Evolutionary conservation across 176 grass and related monocot genomes (phyloP).

Genomic region (Cocos nucifera): DNA sequence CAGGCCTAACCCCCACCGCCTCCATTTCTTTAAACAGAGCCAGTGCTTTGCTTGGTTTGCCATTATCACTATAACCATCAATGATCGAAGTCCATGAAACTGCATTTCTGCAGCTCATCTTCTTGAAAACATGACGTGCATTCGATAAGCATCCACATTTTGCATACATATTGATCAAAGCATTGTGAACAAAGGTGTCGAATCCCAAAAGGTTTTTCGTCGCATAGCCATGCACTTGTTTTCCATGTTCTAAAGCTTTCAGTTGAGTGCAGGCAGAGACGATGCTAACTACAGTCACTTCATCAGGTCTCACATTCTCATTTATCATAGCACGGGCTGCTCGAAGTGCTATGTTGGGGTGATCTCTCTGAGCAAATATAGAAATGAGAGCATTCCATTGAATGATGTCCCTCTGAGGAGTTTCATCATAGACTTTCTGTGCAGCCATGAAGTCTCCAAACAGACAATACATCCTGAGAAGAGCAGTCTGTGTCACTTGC

Average conservation of each 20-base stretch:
- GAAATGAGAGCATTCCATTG: slow-evolving; percentile 50
- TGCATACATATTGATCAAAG: slow-evolving; percentile 41
- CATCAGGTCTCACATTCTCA: slow-evolving; percentile 16
- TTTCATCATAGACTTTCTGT: slow-evolving; percentile 44
- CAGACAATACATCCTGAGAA: slow-evolving; percentile 20
- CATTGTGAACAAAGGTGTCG: slow-evolving; percentile 32
- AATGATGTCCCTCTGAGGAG: slow-evolving; percentile 22
- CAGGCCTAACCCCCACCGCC: slow-evolving; percentile 15
- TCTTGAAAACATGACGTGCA: slow-evolving; percentile 15
- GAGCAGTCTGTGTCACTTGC: slow-evolving; percentile 3
- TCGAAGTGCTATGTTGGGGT: slow-evolving; percentile 11
- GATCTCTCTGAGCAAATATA: slow-evolving; percentile 9
- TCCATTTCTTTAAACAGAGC: slow-evolving; percentile 40
- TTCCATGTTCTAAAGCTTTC: slow-evolving; percentile 24
- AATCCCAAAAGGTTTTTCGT: slow-evolving; percentile 13
- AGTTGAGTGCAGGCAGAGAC: slow-evolving; percentile 30
- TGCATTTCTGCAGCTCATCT: slow-evolving; percentile 16
- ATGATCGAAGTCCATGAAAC: slow-evolving; percentile 65
- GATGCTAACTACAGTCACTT: slow-evolving; percentile 27
- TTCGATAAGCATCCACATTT: slow-evolving; percentile 11
- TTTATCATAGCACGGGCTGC: slow-evolving; percentile 17
- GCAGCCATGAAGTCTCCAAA: slow-evolving; percentile 20
- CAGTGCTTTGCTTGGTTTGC: slow-evolving; percentile 11
- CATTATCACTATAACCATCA: slow-evolving; percentile 33
- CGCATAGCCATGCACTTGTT: slow-evolving; percentile 33